A percentile compares a stretch with the other conserved stretches of the same genome.
Conservation (phyloP, 805 yeast species). For the Yamadazyma laniorum region DNA sequence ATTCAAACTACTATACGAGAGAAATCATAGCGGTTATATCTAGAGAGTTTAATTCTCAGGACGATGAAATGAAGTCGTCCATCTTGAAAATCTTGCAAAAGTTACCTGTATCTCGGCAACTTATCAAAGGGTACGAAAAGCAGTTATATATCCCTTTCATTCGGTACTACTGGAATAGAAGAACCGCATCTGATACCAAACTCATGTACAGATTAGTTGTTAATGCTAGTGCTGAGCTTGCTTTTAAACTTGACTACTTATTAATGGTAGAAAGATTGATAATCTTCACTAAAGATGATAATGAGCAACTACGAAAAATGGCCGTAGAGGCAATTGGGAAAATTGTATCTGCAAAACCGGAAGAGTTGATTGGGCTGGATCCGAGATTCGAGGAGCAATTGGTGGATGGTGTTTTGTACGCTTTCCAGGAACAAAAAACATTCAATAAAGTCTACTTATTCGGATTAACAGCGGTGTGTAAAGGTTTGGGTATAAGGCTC, state of each 20-base stretch:
- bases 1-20: conserved; percentile 71
- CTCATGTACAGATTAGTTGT: conserved; percentile 60
- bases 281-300: conserved; percentile 68
- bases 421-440: conserved; percentile 74
- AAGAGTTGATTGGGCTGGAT: conserved; percentile 50
- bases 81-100: conserved; percentile 67
- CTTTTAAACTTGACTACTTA: conserved; percentile 65
- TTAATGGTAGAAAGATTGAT: conserved; percentile 58
- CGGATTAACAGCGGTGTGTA: conserved; percentile 64
- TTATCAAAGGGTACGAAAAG: conserved; percentile 48
- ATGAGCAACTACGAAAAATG: conserved; percentile 78
- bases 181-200: conserved; percentile 64
- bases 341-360: conserved; percentile 42
- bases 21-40: conserved; percentile 67
- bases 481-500: conserved; percentile 59
- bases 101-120: conserved; percentile 60
- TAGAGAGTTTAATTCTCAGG: conserved; percentile 77
- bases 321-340: conserved; percentile 67
- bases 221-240: conserved; percentile 66
- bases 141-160: conserved; percentile 64
- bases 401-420: conserved; percentile 75
- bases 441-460: conserved; percentile 56
- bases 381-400: conserved; percentile 61
- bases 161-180: conserved; percentile 74
- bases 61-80: conserved; percentile 80